These are phyloP conservation scores for Pichia kluyveri DNA, from an alignment of 805 yeast species.

Conservation along the genomic window DNA sequence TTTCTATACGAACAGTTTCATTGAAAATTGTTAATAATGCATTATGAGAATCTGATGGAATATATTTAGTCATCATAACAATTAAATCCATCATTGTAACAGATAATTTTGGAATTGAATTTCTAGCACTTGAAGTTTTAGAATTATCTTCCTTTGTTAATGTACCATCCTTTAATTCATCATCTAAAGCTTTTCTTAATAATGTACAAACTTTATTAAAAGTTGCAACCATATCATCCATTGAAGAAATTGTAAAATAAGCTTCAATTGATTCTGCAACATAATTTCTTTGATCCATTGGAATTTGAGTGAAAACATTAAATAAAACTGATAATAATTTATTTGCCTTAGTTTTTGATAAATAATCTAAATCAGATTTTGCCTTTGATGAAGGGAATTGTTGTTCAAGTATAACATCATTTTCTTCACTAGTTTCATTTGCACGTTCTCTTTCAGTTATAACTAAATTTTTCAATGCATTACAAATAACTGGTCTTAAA, in stretches of 20 bases:
- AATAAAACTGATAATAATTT: slow-evolving; percentile 80
- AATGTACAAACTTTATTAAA: slow-evolving; percentile 81
- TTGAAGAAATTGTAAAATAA: slow-evolving; percentile 60
- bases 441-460: slow-evolving; percentile 36
- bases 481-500: slow-evolving; percentile 75
- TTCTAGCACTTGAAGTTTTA: slow-evolving; percentile 25
- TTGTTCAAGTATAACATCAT: slow-evolving; percentile 49
- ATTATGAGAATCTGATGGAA: slow-evolving; percentile 60
- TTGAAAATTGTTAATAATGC: slow-evolving; percentile 75
- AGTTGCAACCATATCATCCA: slow-evolving; percentile 59
- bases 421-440: slow-evolving; percentile 57
- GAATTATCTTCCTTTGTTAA: slow-evolving; percentile 20
- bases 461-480: slow-evolving; percentile 67
- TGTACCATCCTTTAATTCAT: slow-evolving; percentile 32
- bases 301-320: slow-evolving; percentile 87
- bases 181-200: slow-evolving; percentile 65
- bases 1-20: slow-evolving; percentile 47
- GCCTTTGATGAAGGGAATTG: slow-evolving; percentile 56
- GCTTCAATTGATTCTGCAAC: slow-evolving; percentile 81
- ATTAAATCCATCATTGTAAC: slow-evolving; percentile 88
- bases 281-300: slow-evolving; percentile 74
- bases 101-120: slow-evolving; percentile 43
- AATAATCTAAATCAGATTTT: slow-evolving; percentile 46
- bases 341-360: slow-evolving; percentile 51
- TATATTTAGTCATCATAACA: slow-evolving; percentile 77